These are phyloP conservation scores for Solanum ossicruentum DNA, from an alignment of 257 asterid species.

Conservation along the genomic window DNA sequence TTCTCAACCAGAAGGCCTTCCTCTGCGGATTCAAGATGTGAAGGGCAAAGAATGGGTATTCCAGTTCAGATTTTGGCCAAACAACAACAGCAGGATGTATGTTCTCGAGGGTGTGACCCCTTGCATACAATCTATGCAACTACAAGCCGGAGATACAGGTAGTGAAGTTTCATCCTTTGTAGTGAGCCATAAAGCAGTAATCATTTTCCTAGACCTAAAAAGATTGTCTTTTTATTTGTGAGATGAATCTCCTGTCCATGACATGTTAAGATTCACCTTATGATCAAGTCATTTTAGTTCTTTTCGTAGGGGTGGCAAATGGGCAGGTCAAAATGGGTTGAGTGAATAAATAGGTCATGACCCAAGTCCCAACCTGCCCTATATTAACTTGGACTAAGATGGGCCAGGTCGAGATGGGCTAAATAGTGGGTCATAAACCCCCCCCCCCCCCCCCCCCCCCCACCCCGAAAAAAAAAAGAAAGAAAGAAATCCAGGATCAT, in stretches of 20 bases:
- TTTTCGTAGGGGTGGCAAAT: neutral
- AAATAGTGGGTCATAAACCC: neutral
- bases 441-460: neutral
- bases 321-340: neutral
- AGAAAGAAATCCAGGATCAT: neutral
- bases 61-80: constrained; percentile 97
- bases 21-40: constrained; percentile 91
- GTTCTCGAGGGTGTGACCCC: constrained; percentile 97
- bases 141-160: constrained; percentile 99
- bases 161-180: neutral
- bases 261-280: neutral
- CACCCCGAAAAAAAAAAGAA: no score
- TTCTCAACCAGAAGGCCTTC: constrained; percentile 97
- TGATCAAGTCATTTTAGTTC: neutral
- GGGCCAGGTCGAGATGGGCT: neutral
- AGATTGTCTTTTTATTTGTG: neutral
- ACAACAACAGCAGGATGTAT: constrained; percentile 93
- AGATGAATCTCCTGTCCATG: neutral
- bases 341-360: neutral
- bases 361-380: neutral
- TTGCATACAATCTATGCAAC: constrained; percentile 94
- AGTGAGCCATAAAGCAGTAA: neutral
- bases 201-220: neutral
- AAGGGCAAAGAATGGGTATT: constrained; percentile 98
- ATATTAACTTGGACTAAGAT: neutral